A percentile compares a stretch with the other conserved stretches of the same genome.
These are phyloP conservation scores for Penicillium subrubescens DNA, from an alignment of 495 filamentous ascomycete species.

Conservation along the genomic window DNA sequence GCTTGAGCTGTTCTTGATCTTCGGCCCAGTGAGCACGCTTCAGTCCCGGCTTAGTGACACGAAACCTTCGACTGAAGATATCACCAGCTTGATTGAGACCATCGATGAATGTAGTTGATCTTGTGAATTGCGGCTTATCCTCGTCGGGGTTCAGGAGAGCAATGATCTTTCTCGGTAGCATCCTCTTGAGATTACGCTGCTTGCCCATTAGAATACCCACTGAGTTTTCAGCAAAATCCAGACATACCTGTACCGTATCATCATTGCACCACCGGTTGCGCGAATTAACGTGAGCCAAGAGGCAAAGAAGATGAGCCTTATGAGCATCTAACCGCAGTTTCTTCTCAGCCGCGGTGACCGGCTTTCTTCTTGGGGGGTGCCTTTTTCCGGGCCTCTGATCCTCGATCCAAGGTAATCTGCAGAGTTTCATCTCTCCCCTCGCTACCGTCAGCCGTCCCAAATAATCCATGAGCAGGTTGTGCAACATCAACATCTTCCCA, in stretches of 20 bases:
- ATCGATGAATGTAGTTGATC: conserved; percentile 72
- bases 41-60: conserved; percentile 69
- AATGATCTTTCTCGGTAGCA: conserved; percentile 62
- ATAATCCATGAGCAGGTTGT: conserved; percentile 37
- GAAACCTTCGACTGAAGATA: conserved; percentile 68
- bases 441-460: conserved; percentile 16
- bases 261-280: conserved; percentile 93
- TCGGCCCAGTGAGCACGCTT: conserved; percentile 72
- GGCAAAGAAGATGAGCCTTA: conserved; percentile 81
- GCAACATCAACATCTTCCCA: conserved; percentile 72
- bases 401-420: conserved; percentile 60
- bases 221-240: background rate
- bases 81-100: conserved; percentile 70
- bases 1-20: conserved; percentile 57
- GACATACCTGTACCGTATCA: conserved; percentile 57
- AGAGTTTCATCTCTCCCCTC: conserved; percentile 43
- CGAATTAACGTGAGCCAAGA: conserved; percentile 71
- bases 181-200: conserved; percentile 55
- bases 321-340: conserved; percentile 74
- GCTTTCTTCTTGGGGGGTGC: conserved; percentile 52
- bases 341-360: conserved; percentile 69
- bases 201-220: conserved; percentile 7
- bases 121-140: conserved; percentile 66
- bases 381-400: conserved; percentile 40
- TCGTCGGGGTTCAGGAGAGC: conserved; percentile 65